Conservation (phyloP, 2,329 filamentous ascomycete genomes). For the Hymenoscyphus albidus region DNA sequence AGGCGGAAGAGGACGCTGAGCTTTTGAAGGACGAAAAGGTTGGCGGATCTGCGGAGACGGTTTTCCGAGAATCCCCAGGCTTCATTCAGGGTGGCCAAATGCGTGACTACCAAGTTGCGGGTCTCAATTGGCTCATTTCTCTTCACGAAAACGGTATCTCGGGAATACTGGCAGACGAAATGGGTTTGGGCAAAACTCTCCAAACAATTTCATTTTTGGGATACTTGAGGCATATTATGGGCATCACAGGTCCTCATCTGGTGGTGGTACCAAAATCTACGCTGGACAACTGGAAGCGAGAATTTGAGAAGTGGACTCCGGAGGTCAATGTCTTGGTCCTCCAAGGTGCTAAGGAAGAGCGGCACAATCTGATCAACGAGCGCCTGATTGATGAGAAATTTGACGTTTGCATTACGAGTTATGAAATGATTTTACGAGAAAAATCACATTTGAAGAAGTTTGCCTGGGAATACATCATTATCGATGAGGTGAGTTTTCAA, state of each 20-base stretch:
- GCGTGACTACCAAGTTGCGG: slow-evolving; percentile 94
- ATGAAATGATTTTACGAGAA: slow-evolving; percentile 97
- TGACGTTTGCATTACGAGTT: slow-evolving; percentile 96
- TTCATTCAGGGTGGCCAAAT: slow-evolving; percentile 81
- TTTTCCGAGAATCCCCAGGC: slow-evolving; percentile 90
- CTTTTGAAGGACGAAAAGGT: slow-evolving; percentile 81
- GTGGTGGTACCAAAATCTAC: slow-evolving; percentile 95
- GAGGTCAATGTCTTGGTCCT: slow-evolving; percentile 92
- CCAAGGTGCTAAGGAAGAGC: slow-evolving; percentile 93
- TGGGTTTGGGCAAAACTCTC: slow-evolving; percentile 96
- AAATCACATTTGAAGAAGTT: slow-evolving; percentile 96
- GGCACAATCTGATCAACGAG: slow-evolving; percentile 81
- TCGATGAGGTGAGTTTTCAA: slow-evolving; percentile 64
- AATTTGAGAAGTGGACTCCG: slow-evolving; percentile 91
- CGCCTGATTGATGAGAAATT: slow-evolving; percentile 92
- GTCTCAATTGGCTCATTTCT: slow-evolving; percentile 96
- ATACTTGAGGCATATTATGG: slow-evolving; percentile 86
- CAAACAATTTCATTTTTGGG: slow-evolving; percentile 97
- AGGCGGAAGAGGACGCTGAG: slow-evolving; percentile 97
- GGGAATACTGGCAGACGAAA: slow-evolving; percentile 95
- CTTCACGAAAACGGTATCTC: slow-evolving; percentile 98
- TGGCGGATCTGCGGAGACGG: slow-evolving; percentile 78
- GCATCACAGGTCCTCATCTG: slow-evolving; percentile 85
- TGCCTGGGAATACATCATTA: slow-evolving; percentile 99
- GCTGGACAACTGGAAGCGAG: slow-evolving; percentile 95